phyloP scores from a whole-genome alignment of 176 grass and related monocot species.

The Eragrostis nindensis region DNA sequence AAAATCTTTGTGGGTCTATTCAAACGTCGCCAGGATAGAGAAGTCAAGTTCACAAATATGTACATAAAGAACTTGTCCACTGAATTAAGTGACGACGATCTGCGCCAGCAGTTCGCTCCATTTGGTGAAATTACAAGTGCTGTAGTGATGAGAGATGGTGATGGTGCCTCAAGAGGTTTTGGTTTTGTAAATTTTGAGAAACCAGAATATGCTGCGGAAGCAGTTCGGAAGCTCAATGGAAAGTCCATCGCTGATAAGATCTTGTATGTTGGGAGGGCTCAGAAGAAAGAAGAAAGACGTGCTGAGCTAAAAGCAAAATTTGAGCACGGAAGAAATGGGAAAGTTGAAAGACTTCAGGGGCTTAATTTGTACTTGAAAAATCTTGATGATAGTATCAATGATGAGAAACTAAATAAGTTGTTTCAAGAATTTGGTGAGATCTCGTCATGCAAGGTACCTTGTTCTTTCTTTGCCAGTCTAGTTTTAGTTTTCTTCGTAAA shows the following conservation, averaged over 20 bases:
- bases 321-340: constrained; percentile 9
- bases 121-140: constrained; percentile 55
- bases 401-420: constrained; percentile 33
- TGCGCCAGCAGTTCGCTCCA: constrained; percentile 34
- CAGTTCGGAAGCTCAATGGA: constrained; percentile 42
- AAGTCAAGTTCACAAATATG: constrained; percentile 48
- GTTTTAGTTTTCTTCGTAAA: not conserved
- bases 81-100: constrained; percentile 40
- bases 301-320: constrained; percentile 42
- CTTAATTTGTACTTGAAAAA: constrained; percentile 67
- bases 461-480: not conserved
- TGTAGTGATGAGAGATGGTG: constrained; percentile 45
- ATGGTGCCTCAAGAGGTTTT: constrained; percentile 50
- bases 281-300: constrained; percentile 52
- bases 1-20: constrained; percentile 49
- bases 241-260: constrained; percentile 30
- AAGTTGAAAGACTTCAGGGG: constrained; percentile 39
- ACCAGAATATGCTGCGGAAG: constrained; percentile 34
- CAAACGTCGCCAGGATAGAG: constrained; percentile 30
- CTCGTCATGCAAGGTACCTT: constrained; percentile 52
- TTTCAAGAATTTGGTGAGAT: constrained; percentile 56
- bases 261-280: constrained; percentile 56
- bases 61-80: constrained; percentile 57
- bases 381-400: constrained; percentile 51
- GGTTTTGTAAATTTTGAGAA: constrained; percentile 62